Evolutionary conservation across 257 asterid genomes (phyloP).

Genomic region (Solanum rostratum): DNA sequence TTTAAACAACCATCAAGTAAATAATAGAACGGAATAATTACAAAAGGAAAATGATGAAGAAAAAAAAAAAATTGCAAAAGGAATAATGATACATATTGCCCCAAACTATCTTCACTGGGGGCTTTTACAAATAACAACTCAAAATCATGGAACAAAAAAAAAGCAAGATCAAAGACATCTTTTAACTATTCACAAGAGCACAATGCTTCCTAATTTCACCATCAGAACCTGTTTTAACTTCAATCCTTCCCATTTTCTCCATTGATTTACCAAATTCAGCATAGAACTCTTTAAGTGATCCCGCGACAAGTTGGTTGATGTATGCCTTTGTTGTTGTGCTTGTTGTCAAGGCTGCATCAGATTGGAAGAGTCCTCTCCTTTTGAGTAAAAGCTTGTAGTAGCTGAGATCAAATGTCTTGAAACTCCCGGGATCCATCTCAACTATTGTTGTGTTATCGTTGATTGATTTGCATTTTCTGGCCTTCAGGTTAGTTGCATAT

Average conservation of each 20-base stretch:
- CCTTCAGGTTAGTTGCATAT: constrained; percentile 48
- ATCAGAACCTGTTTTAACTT: constrained; percentile 38
- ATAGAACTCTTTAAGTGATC: constrained; percentile 23
- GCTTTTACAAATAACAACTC: not conserved
- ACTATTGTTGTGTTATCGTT: constrained; percentile 30
- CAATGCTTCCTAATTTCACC: constrained; percentile 59
- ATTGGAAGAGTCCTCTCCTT: constrained; percentile 51
- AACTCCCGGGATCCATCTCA: constrained; percentile 69
- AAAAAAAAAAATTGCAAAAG: not conserved
- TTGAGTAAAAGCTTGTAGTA: constrained; percentile 47
- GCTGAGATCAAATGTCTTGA: constrained; percentile 56
- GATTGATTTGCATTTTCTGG: constrained; percentile 29
- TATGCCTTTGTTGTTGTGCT: constrained; percentile 24
- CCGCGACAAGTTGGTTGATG: constrained; percentile 24
- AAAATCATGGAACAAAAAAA: not conserved
- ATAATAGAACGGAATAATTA: not conserved
- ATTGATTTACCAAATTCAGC: constrained; percentile 41
- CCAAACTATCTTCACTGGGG: not conserved
- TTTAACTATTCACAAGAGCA: constrained; percentile 40
- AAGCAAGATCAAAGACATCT: not conserved
- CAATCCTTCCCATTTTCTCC: constrained; percentile 63
- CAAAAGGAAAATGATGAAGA: too few species aligned
- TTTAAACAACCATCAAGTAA: not conserved
- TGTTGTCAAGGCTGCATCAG: constrained; percentile 46
- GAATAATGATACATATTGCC: not conserved